Conservation (phyloP, 192 early-diverging fungal species). For the Podila clonocystis region DNA sequence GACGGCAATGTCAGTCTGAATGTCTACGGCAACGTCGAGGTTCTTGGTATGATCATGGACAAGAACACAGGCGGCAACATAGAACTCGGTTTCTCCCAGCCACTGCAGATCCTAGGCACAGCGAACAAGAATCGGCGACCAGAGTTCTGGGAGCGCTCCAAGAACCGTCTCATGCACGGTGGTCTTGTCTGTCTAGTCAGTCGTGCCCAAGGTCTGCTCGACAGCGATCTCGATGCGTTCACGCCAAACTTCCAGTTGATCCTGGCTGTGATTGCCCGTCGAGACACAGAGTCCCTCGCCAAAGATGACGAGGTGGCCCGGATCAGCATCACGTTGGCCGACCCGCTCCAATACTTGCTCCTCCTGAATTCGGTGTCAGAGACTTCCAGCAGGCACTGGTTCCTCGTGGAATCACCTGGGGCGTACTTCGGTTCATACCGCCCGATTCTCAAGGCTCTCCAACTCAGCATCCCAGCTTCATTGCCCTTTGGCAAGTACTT, state of each 20-base stretch:
- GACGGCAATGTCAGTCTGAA: constrained; percentile 45
- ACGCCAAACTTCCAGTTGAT: constrained; percentile 32
- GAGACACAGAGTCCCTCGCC: constrained; percentile 39
- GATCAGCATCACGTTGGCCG: constrained; percentile 43
- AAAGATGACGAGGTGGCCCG: constrained; percentile 3
- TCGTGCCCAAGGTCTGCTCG: constrained; percentile 3
- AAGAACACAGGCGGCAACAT: constrained; percentile 28
- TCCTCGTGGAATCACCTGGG: constrained; percentile 51
- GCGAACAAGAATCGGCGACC: constrained; percentile 14
- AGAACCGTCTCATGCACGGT: constrained; percentile 53
- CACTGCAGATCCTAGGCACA: constrained; percentile 4
- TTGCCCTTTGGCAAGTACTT: constrained; percentile 56
- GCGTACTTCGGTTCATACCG: constrained; percentile 49
- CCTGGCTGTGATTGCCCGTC: constrained; percentile 51
- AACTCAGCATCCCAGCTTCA: constrained; percentile 25
- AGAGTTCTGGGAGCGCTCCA: constrained; percentile 59
- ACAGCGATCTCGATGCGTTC: not conserved
- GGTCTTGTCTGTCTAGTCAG: constrained; percentile 55
- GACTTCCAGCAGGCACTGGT: constrained; percentile 4
- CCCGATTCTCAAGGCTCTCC: constrained; percentile 49
- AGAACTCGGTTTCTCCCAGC: constrained; percentile 38
- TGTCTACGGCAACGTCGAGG: constrained; percentile 49
- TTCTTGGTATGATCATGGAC: constrained; percentile 32
- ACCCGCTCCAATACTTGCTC: constrained; percentile 26
- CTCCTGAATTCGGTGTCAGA: constrained; percentile 8